Percentiles rank a stretch among this genome's conserved stretches.
Conservation (phyloP, 176 grass and related monocot species). For the Raddia guianensis region DNA sequence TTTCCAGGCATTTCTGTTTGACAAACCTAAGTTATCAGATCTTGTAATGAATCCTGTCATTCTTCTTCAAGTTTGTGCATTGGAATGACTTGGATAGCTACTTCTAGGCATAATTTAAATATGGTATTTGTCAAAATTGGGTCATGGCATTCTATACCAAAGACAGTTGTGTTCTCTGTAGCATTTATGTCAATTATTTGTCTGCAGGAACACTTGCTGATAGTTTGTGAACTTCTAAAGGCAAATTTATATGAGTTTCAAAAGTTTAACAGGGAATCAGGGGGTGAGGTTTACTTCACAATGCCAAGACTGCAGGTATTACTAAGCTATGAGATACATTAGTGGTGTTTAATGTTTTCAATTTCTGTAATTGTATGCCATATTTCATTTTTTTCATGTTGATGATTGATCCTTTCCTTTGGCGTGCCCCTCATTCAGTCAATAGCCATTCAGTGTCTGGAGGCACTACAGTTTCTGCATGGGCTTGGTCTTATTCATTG, state of each 20-base stretch:
- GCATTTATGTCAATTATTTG: constrained; percentile 36
- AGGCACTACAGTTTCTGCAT: constrained; percentile 97
- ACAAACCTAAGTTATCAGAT: not conserved
- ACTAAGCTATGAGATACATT: constrained; percentile 9
- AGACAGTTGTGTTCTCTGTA: constrained; percentile 5
- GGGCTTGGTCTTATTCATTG: constrained; percentile 96
- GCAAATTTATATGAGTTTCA: constrained; percentile 99
- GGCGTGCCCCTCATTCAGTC: constrained; percentile 56
- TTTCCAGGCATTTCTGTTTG: constrained; percentile 21
- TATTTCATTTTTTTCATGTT: constrained; percentile 1
- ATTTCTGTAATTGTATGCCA: not conserved
- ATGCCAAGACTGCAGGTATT: constrained; percentile 97
- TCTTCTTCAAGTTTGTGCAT: constrained; percentile 27
- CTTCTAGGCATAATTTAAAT: constrained; percentile 18
- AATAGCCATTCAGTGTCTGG: constrained; percentile 96
- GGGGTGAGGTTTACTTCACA: constrained; percentile 98
- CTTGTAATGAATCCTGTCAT: constrained; percentile 25
- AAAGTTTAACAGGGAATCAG: constrained; percentile 99
- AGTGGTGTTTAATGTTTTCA: constrained; percentile 31
- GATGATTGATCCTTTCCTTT: constrained; percentile 32
- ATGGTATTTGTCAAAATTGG: not conserved
- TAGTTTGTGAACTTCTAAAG: constrained; percentile 99
- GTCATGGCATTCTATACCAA: not conserved
- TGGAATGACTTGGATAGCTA: constrained; percentile 3
- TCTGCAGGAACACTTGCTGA: constrained; percentile 95